Base-by-base conservation (phyloP, 345 rosid genomes). In the Citrus inodora region DNA sequence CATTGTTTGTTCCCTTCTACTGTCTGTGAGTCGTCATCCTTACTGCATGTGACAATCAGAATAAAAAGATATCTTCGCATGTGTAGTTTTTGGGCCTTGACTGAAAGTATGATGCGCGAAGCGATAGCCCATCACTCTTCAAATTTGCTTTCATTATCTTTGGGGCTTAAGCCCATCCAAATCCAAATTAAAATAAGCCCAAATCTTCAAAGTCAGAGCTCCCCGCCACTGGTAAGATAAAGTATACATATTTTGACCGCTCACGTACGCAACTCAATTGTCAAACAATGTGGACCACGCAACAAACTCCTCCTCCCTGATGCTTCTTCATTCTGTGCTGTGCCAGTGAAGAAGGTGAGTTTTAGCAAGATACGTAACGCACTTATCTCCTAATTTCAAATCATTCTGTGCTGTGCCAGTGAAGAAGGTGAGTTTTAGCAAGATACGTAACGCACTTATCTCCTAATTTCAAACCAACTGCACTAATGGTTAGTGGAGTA, bases 401-500 rank as follows among this genome's bases (percentile, higher is more conserved):
- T n/a, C n/a, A n/a, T n/a, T n/a, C n/a, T n/a, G n/a, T 21, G 40
- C 69, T 19, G 56, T 67, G 40, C 69, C 8, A 17, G 40, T 67
- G 40, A 42, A 6, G 58, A 28, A 16, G 37, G 25, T 25, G 37
- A 48, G 35, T 46, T 27, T 70, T 53, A 17, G 21, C 56, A 53
- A 16, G 19, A 10, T 6, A 25, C 33, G 32, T 13, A 40, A 59
- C 21, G 55, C 9, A 55, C 40, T 32, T 30, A 55, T 66, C 66
- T 40, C 30, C 51, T 24, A 6, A n/a, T 19, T 38, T 40, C 13
- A 60, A 60, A 68, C 78, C 71, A 74, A 68, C 64, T 67, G 28
- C 79, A 74, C 82, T 74, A 67, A 60, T 42, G 32, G 25, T 64
- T 37, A 63, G 75, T 76, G 74, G 76, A 48, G 9, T 35, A 7